phyloP scores from a whole-genome alignment of 2,329 filamentous ascomycete genomes.

The Colletotrichum scovillei region DNA sequence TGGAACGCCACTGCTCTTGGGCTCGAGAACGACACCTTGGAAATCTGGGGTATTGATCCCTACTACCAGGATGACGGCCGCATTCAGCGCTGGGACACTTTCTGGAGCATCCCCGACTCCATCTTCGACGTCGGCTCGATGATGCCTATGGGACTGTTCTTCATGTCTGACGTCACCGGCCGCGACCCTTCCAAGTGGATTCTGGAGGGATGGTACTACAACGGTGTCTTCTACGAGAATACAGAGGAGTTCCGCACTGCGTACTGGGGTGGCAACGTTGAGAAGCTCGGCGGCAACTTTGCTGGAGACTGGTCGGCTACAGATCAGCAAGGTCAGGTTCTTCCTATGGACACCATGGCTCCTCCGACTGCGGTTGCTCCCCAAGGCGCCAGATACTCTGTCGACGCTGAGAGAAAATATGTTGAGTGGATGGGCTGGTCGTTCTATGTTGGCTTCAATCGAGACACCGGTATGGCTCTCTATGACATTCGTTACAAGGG shows the following conservation, averaged over 20 bases:
- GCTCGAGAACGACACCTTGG: slow-evolving; percentile 53
- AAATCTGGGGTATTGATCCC: slow-evolving; percentile 55
- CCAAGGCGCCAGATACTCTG: slow-evolving; percentile 51
- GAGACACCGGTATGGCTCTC: slow-evolving; percentile 60
- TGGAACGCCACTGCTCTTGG: slow-evolving; percentile 51
- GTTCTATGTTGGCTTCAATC: slow-evolving; percentile 63
- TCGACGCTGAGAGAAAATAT: slow-evolving; percentile 56
- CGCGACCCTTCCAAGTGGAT: slow-evolving; percentile 62
- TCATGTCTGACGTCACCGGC: slow-evolving; percentile 60
- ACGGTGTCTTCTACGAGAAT: slow-evolving; percentile 62
- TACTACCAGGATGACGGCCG: slow-evolving; percentile 54
- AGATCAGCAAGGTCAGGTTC: slow-evolving; percentile 50
- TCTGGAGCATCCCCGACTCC: slow-evolving; percentile 51
- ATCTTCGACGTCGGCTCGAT: slow-evolving; percentile 56
- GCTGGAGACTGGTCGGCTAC: slow-evolving; percentile 60
- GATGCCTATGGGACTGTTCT: slow-evolving; percentile 57
- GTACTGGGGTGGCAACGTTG: slow-evolving; percentile 54
- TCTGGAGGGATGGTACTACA: slow-evolving; percentile 64
- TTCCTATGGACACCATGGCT: slow-evolving; percentile 48
- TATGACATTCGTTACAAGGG: slow-evolving; percentile 65
- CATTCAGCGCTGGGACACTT: slow-evolving; percentile 59
- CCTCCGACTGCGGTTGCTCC: slow-evolving; percentile 42
- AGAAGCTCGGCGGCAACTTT: slow-evolving; percentile 58
- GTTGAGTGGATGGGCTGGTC: slow-evolving; percentile 63
- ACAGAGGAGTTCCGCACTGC: slow-evolving; percentile 59